phyloP scores from a whole-genome alignment of 2,329 filamentous ascomycete genomes.

The Penicillium oxalicum region DNA sequence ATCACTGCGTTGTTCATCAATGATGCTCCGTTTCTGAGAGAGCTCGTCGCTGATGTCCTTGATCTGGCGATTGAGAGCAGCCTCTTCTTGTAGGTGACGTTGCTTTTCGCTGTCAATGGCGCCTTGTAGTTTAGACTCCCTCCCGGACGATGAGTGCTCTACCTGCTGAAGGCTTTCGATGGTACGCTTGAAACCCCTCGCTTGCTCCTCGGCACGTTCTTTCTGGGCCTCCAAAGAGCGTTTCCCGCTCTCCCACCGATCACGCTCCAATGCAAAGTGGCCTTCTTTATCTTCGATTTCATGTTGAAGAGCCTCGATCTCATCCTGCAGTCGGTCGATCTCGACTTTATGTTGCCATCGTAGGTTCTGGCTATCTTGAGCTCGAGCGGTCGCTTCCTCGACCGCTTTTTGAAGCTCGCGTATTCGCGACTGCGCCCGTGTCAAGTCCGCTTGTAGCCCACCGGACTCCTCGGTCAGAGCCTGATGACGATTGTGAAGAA shows the following conservation, averaged over 20 bases:
- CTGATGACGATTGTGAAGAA: constrained; percentile 64
- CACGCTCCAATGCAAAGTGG: constrained; percentile 63
- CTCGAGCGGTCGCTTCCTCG: constrained; percentile 52
- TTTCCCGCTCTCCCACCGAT: constrained; percentile 65
- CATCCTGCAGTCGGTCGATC: constrained; percentile 49
- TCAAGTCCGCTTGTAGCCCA: constrained; percentile 60
- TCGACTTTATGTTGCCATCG: constrained; percentile 50
- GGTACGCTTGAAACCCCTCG: constrained; percentile 60
- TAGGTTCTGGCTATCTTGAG: constrained; percentile 54
- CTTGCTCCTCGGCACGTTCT: constrained; percentile 62
- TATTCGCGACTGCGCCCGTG: constrained; percentile 40
- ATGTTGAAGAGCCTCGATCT: constrained; percentile 57
- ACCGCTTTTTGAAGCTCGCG: constrained; percentile 46
- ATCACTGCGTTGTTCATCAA: constrained; percentile 62
- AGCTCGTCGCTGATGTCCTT: constrained; percentile 68
- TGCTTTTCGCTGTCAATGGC: constrained; percentile 65
- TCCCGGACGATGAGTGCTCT: constrained; percentile 61
- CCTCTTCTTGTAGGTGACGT: constrained; percentile 66
- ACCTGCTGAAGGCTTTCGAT: constrained; percentile 64
- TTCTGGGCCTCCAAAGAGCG: constrained; percentile 61
- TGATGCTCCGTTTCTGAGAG: constrained; percentile 57
- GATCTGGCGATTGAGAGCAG: constrained; percentile 64
- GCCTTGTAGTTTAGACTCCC: constrained; percentile 62
- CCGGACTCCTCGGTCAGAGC: constrained; percentile 60
- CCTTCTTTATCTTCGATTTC: constrained; percentile 65